Evolutionary conservation across 331 rosid genomes (phyloP), one percentile per base, ranked within the genome.

Genomic region (Stylosanthes scabra): DNA sequence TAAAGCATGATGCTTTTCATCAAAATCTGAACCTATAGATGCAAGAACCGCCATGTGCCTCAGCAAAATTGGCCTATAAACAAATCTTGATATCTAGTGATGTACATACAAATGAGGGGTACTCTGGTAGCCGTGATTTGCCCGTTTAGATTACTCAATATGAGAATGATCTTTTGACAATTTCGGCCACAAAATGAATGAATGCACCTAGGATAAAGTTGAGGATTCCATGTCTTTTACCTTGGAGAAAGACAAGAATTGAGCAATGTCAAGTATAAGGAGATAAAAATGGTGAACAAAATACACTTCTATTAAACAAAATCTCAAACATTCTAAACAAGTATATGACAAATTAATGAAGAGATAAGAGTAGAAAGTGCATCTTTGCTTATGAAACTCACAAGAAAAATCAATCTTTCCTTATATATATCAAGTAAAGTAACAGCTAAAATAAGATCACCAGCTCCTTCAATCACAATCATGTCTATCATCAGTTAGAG

Each of bases 21-120:
- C 81, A 42, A 64, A 68, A 46, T 52, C 78, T 28, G 71, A 75
- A 83, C 63, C 41, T 52, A 20, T 4, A 34, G 80, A 75, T 37
- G 46, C 68, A 47, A 31, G 84, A 81, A 74, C 85, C 2, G 80
- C 94, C 97, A 88, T 90, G 28, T 39, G 66, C 56, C 77, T 79
- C 58, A 25, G 37, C 55, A 63, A 50, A 50, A 70, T 74, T 28
- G 57, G 14, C 31, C 64, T 51, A 62, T 31, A 37, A 55, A 56
- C 42, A 20, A 56, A 2, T 42, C 13, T 31, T 6, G 55, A 46
- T 11, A 13, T 55, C 8, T 27, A 34, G 6, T 34, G 4, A 0
- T 34, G 57, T 58, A 44, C 6, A 34, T 45, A 57, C 39, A 68
- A 55, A 16, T 34, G 64, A 5, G 41, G 42, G 9, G 44, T 69